Base-by-base conservation (phyloP, 2,329 filamentous ascomycete species). In the Alternaria ventricosa region DNA sequence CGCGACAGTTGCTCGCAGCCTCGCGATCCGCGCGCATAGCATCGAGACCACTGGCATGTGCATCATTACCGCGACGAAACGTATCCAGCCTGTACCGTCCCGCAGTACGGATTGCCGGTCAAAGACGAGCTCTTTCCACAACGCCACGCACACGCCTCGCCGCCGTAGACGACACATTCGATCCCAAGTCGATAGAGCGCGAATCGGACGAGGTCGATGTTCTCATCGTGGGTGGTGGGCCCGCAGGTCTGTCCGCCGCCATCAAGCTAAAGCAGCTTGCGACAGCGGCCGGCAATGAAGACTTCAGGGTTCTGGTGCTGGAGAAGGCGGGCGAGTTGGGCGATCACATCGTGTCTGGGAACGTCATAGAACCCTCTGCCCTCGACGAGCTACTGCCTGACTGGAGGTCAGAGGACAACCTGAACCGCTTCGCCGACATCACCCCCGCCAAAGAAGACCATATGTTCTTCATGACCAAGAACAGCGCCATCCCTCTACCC, bases 261-360 rank as follows among this genome's bases (percentile, higher is more conserved):
- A 99, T 99, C 77, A 91, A 92, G 69, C 84, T 99, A 59, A 98
- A 98, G 85, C 95, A 99, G 82, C 86, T 97, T 55, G 96, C 96
- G 71, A 97, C 94, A 76, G 93, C 94, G 77, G 93, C 92, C 33
- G 95, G 96, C 67, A 97, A 98, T 80, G 94, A 98, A 67, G 94
- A 97, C 67, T 98, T 99, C 79, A 88, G 96, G 33, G 95, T 99
- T 11, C 84, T 99, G 61, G 84, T 99, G 41, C 85, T 99, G 63
- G 96, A 99, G 79, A 99, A 99, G 83, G 94, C 96, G 3, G 93
- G 94, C 66, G 96, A 99, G 80, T 83, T 99, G 63, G 96, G 96
- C 57, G 94, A 94, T 27, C 96, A 99, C 80, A 97, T 97, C 67
- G 87, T 99, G 41, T 98, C 95, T 18, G 96, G 96, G 63, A 97